These are phyloP conservation scores for Podospora comata DNA, from an alignment of 495 filamentous ascomycete species.

Conservation along the genomic window DNA sequence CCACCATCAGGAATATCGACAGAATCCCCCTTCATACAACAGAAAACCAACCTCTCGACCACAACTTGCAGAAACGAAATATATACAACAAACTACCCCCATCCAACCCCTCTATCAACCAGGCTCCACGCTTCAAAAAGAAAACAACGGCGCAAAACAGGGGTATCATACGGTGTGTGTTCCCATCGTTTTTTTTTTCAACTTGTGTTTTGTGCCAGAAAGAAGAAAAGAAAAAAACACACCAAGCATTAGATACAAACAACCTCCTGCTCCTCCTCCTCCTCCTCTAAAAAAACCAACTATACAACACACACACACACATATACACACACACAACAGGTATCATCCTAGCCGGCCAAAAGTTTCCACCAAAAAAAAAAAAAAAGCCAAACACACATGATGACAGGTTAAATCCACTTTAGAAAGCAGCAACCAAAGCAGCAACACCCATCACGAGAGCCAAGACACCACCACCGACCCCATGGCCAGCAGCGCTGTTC, in stretches of 20 bases:
- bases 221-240: neutral
- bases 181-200: neutral
- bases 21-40: too few relatives aligned
- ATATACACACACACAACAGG: neutral
- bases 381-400: too few relatives aligned
- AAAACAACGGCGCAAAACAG: neutral
- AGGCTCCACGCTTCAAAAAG: neutral
- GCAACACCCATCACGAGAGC: slow-evolving; percentile 27
- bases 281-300: neutral
- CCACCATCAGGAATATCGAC: too few relatives aligned
- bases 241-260: neutral
- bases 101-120: neutral
- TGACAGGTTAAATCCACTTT: too few relatives aligned
- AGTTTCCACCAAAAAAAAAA: neutral
- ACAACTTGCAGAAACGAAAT: neutral
- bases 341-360: neutral
- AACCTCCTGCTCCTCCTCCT: neutral
- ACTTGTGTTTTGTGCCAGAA: neutral
- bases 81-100: neutral
- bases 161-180: neutral
- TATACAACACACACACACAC: neutral
- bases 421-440: slow-evolving; percentile 26
- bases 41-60: too few relatives aligned
- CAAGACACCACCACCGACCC: slow-evolving; percentile 15
- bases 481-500: slow-evolving; percentile 19